Evolutionary conservation across 495 filamentous ascomycete genomes (phyloP).

Genomic region (Hyaloscypha variabilis): DNA sequence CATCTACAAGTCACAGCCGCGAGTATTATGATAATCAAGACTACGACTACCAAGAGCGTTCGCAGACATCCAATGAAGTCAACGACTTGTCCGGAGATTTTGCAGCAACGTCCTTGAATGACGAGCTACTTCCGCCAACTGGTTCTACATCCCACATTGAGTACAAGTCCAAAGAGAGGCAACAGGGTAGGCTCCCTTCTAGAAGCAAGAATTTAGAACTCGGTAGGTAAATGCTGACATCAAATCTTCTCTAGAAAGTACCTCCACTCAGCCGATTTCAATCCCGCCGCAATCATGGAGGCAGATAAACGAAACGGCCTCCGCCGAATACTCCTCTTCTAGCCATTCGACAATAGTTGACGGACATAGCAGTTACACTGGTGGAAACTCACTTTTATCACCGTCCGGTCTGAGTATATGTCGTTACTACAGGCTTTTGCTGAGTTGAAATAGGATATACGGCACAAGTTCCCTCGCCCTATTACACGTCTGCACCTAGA

Average conservation of each 20-base stretch:
- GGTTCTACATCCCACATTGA: neutral
- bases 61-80: neutral
- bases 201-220: neutral
- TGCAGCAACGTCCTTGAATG: neutral
- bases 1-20: neutral
- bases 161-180: neutral
- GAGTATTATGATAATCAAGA: constrained; percentile 1
- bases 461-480: neutral
- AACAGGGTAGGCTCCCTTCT: neutral
- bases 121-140: neutral
- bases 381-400: neutral
- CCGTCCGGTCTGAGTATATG: neutral
- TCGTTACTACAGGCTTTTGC: neutral
- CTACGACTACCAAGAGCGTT: neutral
- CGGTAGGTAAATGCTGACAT: neutral
- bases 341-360: neutral
- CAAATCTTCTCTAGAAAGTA: neutral
- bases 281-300: neutral
- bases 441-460: neutral
- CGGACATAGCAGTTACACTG: neutral
- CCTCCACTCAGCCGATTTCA: neutral
- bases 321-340: neutral
- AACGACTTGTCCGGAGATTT: neutral
- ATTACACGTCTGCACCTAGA: neutral
- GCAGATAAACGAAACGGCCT: neutral